phyloP scores from a whole-genome alignment of 768 basidiomycete species.

The Pleurotus tuoliensis region DNA sequence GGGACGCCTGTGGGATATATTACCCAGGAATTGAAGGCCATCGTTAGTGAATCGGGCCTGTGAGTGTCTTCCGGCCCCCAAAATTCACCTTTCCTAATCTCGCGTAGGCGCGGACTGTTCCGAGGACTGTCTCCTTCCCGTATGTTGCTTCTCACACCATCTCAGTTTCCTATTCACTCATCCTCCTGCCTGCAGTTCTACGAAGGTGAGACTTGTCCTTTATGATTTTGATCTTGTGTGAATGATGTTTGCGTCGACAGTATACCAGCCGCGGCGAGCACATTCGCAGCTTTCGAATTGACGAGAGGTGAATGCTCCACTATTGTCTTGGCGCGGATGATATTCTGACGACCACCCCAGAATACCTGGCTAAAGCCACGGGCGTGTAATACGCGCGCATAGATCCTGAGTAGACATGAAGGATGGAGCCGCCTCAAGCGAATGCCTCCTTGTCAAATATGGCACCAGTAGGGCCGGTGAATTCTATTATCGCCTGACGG shows the following conservation, averaged over 20 bases:
- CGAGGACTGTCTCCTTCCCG: conserved; percentile 74
- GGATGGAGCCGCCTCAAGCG: neutral
- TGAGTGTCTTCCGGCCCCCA: conserved; percentile 31
- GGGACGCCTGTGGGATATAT: conserved; percentile 80
- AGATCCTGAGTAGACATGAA: neutral
- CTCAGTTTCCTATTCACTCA: neutral
- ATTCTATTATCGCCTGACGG: neutral
- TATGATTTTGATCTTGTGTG: neutral
- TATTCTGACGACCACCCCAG: conserved; percentile 14
- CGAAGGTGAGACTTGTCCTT: neutral
- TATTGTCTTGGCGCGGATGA: neutral
- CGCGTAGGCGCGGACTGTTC: conserved; percentile 57
- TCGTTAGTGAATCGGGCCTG: conserved; percentile 72
- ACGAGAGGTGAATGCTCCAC: conserved; percentile 51
- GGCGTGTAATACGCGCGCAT: conserved; percentile 22
- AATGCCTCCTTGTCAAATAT: no score
- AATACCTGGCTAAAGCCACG: conserved; percentile 32
- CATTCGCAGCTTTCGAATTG: conserved; percentile 86
- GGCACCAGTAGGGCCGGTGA: neutral
- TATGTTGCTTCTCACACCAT: conserved; percentile 31
- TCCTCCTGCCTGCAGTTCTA: neutral
- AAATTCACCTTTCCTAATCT: neutral
- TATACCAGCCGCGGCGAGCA: conserved; percentile 88
- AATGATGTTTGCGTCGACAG: conserved; percentile 29
- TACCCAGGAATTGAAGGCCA: conserved; percentile 55